Base-by-base conservation (phyloP, 257 asterid species). In the Capsicum baccatum region DNA sequence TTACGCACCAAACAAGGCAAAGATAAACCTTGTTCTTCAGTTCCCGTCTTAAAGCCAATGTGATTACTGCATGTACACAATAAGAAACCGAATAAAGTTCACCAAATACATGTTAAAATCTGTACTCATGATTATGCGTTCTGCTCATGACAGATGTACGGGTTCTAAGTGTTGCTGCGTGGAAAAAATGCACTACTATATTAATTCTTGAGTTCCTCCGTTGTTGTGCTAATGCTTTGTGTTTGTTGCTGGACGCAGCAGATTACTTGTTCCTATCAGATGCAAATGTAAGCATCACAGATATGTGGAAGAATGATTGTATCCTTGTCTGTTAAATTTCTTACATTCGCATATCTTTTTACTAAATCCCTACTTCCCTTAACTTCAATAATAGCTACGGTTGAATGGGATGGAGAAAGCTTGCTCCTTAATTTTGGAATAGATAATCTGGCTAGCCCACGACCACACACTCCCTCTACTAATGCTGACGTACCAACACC, bases 191-290 rank as follows among this genome's bases (percentile, higher is more conserved):
- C 21, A 21, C 21, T 21, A 21, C 21, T 21, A 21, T 21, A 21
- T 21, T 21, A 21, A 21, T 21, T 21, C 3, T 8, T 11, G 3
- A 52, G 14, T 12, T 47, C 79, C n/a, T 21, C 54, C 1, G 4
- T 39, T 82, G 16, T 70, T 9, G 16, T 1, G 12, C 85, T 57
- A 70, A 68, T 68, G 39, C 54, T 83, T 3, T n/a, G 1, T 68
- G 48, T 83, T 54, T 68, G 66, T 84, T 90, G 85, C 96, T 95
- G 99, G 89, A 92, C 33, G 97, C 91, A 62, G 88, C 95, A 60
- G 99, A 96, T 93, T 96, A 96, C 85, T 96, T 98, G 98, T 94
- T 96, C 85, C 83, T 90, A 82, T 93, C 99, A 68, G 98, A 92
- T 60, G 91, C 94, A 54, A 93, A 87, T 83, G 91, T 94, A 87